phyloP scores from a whole-genome alignment of 2,329 filamentous ascomycete species.

The Podosphaera fusca region DNA sequence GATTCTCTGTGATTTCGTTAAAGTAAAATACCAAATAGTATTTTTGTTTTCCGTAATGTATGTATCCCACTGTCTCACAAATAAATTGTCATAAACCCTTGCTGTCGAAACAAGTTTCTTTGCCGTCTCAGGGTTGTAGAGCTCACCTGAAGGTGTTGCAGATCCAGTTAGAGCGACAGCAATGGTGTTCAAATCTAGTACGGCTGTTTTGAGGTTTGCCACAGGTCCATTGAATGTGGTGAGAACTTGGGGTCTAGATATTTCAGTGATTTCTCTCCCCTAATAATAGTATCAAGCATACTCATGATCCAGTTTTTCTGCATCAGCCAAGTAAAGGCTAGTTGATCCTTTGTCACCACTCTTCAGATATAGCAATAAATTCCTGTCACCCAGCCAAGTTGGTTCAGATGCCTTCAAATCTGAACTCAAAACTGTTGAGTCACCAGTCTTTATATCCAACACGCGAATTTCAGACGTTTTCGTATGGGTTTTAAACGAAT shows the following conservation, averaged over 20 bases:
- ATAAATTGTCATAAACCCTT: conserved; percentile 50
- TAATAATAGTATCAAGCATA: conserved; percentile 2
- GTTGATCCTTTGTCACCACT: conserved; percentile 31
- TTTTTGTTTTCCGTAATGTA: conserved; percentile 47
- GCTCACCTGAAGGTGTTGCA: conserved; percentile 42
- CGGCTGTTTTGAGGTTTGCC: conserved; percentile 34
- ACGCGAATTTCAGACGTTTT: conserved; percentile 46
- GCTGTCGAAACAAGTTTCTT: conserved; percentile 38
- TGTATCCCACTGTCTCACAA: conserved; percentile 66
- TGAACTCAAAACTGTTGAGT: conserved; percentile 41
- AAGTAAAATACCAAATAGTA: conserved; percentile 47
- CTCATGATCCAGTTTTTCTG: conserved; percentile 9
- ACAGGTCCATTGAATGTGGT: conserved; percentile 27
- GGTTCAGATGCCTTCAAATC: conserved; percentile 44
- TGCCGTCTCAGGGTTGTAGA: conserved; percentile 41
- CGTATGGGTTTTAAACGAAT: conserved; percentile 55
- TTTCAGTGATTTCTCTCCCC: conserved; percentile 2
- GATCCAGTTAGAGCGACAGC: conserved; percentile 37
- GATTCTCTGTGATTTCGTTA: conserved; percentile 20
- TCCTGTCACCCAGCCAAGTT: conserved; percentile 36
- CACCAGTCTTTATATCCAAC: conserved; percentile 43
- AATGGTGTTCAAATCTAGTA: conserved; percentile 25
- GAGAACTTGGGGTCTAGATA: conserved; percentile 20
- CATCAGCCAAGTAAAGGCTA: conserved; percentile 11
- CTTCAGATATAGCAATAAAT: conserved; percentile 14